These are phyloP conservation scores for Heliamphora pulchella DNA, from an alignment of 179 eudicot species.

Conservation along the genomic window DNA sequence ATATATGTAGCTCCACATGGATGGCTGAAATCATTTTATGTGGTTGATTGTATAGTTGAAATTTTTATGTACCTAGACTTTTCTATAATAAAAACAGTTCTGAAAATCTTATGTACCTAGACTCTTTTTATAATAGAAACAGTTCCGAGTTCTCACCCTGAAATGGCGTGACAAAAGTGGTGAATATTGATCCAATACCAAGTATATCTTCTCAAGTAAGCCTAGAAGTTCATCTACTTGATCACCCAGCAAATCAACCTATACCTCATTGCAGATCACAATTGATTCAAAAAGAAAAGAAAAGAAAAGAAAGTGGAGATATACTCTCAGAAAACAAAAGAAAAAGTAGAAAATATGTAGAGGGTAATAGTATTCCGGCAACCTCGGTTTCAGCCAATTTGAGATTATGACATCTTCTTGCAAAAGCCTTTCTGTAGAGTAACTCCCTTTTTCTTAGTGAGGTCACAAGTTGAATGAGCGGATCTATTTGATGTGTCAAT, in stretches of 20 bases:
- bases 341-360: not conserved
- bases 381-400: slow-evolving; percentile 50
- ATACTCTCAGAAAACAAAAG: not conserved
- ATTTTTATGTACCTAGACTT: too few species aligned
- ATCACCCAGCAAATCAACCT: slow-evolving; percentile 73
- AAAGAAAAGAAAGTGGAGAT: not conserved
- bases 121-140: not conserved
- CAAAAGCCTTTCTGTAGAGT: slow-evolving; percentile 34
- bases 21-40: too few species aligned
- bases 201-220: slow-evolving; percentile 47
- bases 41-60: too few species aligned
- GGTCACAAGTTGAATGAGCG: slow-evolving; percentile 14
- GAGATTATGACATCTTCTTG: slow-evolving; percentile 43
- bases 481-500: slow-evolving; percentile 16
- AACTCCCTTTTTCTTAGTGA: slow-evolving; percentile 19
- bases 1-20: too few species aligned
- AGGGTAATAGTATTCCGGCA: not conserved
- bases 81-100: too few species aligned
- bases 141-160: slow-evolving; percentile 27
- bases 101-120: too few species aligned
- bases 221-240: slow-evolving; percentile 51
- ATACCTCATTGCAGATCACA: not conserved
- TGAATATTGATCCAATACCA: slow-evolving; percentile 33
- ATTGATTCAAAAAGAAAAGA: not conserved
- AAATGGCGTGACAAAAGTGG: slow-evolving; percentile 33